Evolutionary conservation across 2,329 filamentous ascomycete genomes (phyloP).

Genomic region (Sarocladium brachiariae): DNA sequence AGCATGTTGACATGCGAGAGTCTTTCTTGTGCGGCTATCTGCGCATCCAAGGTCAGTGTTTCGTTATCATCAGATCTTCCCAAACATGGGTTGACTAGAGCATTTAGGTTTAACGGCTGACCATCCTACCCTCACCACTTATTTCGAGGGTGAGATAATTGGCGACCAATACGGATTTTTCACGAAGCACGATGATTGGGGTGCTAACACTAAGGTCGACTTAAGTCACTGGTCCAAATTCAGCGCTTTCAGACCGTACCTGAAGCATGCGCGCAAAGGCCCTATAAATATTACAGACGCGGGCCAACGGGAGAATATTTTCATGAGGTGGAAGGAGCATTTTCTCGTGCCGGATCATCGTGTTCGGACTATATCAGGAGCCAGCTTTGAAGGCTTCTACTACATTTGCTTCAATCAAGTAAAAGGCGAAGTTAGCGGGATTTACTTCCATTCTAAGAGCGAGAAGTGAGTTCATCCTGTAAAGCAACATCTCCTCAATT

Average conservation of each 20-base stretch:
- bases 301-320: constrained; percentile 78
- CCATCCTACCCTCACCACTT: constrained; percentile 95
- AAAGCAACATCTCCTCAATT: background rate
- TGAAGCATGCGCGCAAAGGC: constrained; percentile 50
- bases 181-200: constrained; percentile 85
- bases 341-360: constrained; percentile 94
- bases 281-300: constrained; percentile 58
- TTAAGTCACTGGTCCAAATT: constrained; percentile 92
- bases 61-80: background rate
- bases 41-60: constrained; percentile 73
- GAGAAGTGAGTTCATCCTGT: constrained; percentile 65
- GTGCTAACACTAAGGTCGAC: constrained; percentile 85
- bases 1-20: constrained; percentile 89
- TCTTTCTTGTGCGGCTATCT: constrained; percentile 94
- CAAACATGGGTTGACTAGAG: no score
- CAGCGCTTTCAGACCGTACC: constrained; percentile 72
- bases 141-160: constrained; percentile 97
- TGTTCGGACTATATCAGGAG: constrained; percentile 83
- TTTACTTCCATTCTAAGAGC: constrained; percentile 97
- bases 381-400: constrained; percentile 97
- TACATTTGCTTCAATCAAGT: constrained; percentile 98
- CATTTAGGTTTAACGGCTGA: constrained; percentile 78
- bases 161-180: constrained; percentile 91
- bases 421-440: constrained; percentile 78
- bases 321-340: constrained; percentile 99